A percentile compares a stretch with the other conserved stretches of the same genome.
phyloP scores from a whole-genome alignment of 768 basidiomycete species.

The Tephrocybe sp. region DNA sequence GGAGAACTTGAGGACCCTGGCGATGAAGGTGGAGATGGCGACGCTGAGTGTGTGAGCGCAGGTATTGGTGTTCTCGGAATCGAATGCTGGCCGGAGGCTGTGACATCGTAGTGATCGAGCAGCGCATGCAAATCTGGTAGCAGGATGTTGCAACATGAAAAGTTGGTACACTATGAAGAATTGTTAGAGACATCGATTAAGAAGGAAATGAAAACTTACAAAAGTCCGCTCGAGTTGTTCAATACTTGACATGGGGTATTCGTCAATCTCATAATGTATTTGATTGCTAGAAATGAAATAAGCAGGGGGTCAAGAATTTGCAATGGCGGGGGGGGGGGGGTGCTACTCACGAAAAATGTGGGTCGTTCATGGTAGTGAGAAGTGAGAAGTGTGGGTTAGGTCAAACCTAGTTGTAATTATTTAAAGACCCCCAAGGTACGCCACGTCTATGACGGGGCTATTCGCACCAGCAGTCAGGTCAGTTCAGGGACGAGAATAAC shows the following conservation, averaged over 20 bases:
- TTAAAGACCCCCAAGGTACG: constrained; percentile 8
- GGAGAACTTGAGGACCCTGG: constrained; percentile 4
- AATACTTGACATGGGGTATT: constrained; percentile 9
- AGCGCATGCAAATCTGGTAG: constrained; percentile 45
- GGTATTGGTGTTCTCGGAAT: constrained; percentile 17
- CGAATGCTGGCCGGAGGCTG: neutral
- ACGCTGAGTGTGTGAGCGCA: constrained; percentile 1
- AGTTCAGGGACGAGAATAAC: constrained; percentile 11
- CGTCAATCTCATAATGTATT: constrained; percentile 4
- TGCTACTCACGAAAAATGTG: constrained; percentile 10
- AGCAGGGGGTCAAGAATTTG: no score
- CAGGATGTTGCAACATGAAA: constrained; percentile 43
- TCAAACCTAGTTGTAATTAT: neutral
- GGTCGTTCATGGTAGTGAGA: constrained; percentile 2
- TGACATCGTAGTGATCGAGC: constrained; percentile 42
- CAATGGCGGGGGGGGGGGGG: no score
- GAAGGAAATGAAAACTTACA: constrained; percentile 8
- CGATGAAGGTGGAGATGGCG: constrained; percentile 7
- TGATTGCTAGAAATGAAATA: neutral
- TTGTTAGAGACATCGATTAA: neutral
- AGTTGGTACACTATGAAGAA: constrained; percentile 27
- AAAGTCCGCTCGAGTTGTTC: constrained; percentile 18
- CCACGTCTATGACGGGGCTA: constrained; percentile 8
- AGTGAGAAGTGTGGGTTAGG: neutral
- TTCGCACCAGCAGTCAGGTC: constrained; percentile 9